phyloP scores from a whole-genome alignment of 305 asterid species.

The Fraxinus paxiana region DNA sequence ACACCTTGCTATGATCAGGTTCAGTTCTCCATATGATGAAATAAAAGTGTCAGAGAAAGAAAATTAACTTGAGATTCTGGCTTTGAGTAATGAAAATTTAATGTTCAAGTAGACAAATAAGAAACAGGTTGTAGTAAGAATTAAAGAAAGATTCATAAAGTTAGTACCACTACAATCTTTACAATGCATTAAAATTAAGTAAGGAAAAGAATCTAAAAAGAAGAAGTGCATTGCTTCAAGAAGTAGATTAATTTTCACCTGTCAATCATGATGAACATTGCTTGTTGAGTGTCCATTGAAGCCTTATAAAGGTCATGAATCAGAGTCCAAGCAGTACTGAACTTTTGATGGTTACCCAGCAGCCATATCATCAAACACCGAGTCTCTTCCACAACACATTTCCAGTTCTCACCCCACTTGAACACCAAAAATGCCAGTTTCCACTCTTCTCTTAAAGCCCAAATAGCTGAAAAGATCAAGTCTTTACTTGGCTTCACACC shows the following conservation, averaged over 20 bases:
- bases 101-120: background rate
- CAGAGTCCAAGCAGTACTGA: slow-evolving; percentile 84
- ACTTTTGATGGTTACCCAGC: slow-evolving; percentile 72
- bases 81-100: background rate
- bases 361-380: slow-evolving; percentile 83
- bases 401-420: slow-evolving; percentile 86
- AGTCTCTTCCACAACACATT: slow-evolving; percentile 44
- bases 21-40: background rate
- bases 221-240: background rate
- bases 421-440: slow-evolving; percentile 67
- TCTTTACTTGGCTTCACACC: slow-evolving; percentile 40
- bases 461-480: slow-evolving; percentile 50
- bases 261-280: slow-evolving; percentile 77
- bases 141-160: background rate
- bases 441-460: slow-evolving; percentile 76
- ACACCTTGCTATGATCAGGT: background rate
- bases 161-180: background rate
- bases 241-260: slow-evolving; percentile 39
- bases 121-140: background rate
- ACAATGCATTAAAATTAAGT: slow-evolving; percentile 12
- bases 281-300: slow-evolving; percentile 55
- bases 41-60: background rate
- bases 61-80: background rate
- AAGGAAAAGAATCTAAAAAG: background rate
- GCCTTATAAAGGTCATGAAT: slow-evolving; percentile 49